A percentile compares a stretch with the other conserved stretches of the same genome.
phyloP scores from a whole-genome alignment of 2,329 filamentous ascomycete genomes.

The Didymella pomorum region DNA sequence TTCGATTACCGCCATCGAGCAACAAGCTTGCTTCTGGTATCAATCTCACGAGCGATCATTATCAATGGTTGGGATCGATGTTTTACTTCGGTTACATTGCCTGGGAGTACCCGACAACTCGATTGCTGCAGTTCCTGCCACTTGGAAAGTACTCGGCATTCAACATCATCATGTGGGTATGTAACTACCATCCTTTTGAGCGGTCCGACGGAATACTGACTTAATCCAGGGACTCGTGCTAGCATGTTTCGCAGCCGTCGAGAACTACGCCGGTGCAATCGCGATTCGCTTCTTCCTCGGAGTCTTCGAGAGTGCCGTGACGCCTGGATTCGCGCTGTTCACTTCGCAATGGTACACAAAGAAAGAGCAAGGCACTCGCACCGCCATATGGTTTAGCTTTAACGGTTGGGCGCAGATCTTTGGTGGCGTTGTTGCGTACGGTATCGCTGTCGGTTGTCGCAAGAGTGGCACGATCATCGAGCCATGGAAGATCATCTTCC shows the following conservation, averaged over 20 bases:
- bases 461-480: constrained; percentile 65
- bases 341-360: constrained; percentile 78
- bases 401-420: constrained; percentile 70
- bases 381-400: constrained; percentile 73
- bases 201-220: constrained; percentile 8
- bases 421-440: constrained; percentile 69
- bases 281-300: constrained; percentile 73
- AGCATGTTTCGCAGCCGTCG: constrained; percentile 68
- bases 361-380: constrained; percentile 69
- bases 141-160: constrained; percentile 67
- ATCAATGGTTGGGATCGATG: constrained; percentile 60
- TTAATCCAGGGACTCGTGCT: constrained; percentile 61
- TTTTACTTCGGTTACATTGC: constrained; percentile 64
- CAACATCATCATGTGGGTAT: constrained; percentile 28
- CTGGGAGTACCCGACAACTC: constrained; percentile 72
- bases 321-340: constrained; percentile 72
- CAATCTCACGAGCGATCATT: constrained; percentile 58
- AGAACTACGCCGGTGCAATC: constrained; percentile 67
- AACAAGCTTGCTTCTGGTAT: constrained; percentile 52
- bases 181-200: background rate
- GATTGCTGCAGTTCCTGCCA: constrained; percentile 69
- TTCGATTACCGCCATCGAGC: constrained; percentile 47
- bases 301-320: constrained; percentile 72
- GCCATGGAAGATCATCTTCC: constrained; percentile 70
- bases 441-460: constrained; percentile 65